phyloP scores from a whole-genome alignment of 208 protist species.

The Acanthamoeba polyphaga region DNA sequence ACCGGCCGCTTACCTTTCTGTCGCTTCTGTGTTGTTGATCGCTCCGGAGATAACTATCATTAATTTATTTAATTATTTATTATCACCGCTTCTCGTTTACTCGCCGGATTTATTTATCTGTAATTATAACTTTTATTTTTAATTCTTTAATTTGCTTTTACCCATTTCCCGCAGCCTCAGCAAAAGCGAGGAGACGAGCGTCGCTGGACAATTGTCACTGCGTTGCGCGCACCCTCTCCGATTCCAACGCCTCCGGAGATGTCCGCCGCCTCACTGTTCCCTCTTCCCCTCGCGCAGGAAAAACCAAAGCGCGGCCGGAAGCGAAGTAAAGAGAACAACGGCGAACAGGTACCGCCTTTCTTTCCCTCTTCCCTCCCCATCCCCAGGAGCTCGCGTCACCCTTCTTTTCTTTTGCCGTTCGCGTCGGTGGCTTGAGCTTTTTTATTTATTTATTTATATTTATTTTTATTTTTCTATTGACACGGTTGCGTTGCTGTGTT shows the following conservation, averaged over 20 bases:
- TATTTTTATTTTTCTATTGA: not conserved
- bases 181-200: not conserved
- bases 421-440: too few relatives aligned
- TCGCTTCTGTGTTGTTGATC: not conserved
- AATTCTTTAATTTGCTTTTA: not conserved
- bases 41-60: not conserved
- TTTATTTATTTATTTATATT: not conserved
- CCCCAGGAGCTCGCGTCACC: too few relatives aligned
- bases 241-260: not conserved
- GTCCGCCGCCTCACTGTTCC: not conserved
- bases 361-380: not conserved
- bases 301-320: slow-evolving; percentile 23
- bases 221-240: not conserved
- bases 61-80: not conserved
- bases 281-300: not conserved
- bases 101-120: too few relatives aligned
- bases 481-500: not conserved
- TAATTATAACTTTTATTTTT: not conserved
- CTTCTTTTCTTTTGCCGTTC: too few relatives aligned
- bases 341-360: not conserved
- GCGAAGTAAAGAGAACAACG: not conserved
- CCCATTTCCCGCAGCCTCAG: not conserved
- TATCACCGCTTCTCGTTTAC: too few relatives aligned
- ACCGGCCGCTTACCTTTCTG: not conserved
- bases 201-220: not conserved